Base-by-base conservation (phyloP, 179 eudicot species). In the Silene vulgaris region DNA sequence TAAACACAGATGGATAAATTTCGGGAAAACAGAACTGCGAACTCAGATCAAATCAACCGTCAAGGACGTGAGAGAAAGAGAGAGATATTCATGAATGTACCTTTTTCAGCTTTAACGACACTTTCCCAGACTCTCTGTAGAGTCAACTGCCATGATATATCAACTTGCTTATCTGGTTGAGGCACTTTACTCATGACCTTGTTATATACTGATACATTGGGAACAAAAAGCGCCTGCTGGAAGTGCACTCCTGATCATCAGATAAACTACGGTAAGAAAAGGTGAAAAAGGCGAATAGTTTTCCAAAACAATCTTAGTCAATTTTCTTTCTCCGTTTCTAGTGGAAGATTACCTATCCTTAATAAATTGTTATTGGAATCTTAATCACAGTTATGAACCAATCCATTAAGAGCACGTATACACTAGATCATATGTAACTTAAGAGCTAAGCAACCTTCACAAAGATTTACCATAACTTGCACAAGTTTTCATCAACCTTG, bases 181-280 rank as follows among this genome's bases (percentile, higher is more conserved):
- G 98, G 87, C 20, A 82, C 79, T 65, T 73, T 77, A 26, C 89
- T 80, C 50, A 82, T 76, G 60, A 96, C 96, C 82, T 91, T 93
- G 89, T 89, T 79, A 80, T 88, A 89, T n/a, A 91, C 89, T 29
- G 99, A 96, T 77, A 85, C 78, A 75, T 90, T 93, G 32, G 99
- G 99, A 32, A 91, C 99, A 82, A 96, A 96, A 16, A 93, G 87
- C 19, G 97, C 98, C 88, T 90, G 88, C 81, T 87, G 84, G 76
- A 93, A 93, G 75, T 88, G 84, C 76, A 93, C 86, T 69, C 99
- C 99, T 96, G 91, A 57, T 72, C 70, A 84, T 61, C 69, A 79
- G 66, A 69, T 8, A 70, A 8, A 52, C 73, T 75, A 26, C 37
- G 28, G 62, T 79, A 65, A 19, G 45, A 30, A 21, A 40, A 40